Conservation (phyloP, 2,329 filamentous ascomycete genomes). For the Trichoderma breve region DNA sequence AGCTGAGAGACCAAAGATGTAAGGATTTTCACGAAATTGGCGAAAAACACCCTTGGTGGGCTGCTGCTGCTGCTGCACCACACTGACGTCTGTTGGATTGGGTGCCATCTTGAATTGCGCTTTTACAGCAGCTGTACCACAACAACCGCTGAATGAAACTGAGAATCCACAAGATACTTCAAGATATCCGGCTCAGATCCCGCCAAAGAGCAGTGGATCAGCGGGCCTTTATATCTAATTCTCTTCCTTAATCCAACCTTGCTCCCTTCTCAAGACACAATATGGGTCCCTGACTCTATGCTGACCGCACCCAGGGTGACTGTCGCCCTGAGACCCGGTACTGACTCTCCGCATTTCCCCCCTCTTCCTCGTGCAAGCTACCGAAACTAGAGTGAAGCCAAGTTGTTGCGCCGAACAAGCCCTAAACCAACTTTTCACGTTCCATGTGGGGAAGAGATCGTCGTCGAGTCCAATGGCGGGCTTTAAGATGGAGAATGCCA, state of each 20-base stretch:
- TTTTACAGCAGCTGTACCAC: background rate
- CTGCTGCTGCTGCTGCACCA: conserved; percentile 19
- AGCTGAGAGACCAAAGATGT: conserved; percentile 43
- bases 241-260: background rate
- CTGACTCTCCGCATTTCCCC: conserved; percentile 11
- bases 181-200: background rate
- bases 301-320: conserved; percentile 12
- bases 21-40: conserved; percentile 40
- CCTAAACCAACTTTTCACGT: conserved; percentile 1
- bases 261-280: background rate
- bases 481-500: conserved; percentile 2
- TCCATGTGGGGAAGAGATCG: conserved; percentile 11
- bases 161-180: background rate
- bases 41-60: conserved; percentile 29
- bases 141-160: background rate
- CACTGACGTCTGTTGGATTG: background rate
- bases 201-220: background rate
- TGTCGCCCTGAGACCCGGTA: conserved; percentile 7
- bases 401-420: background rate
- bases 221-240: conserved; percentile 3
- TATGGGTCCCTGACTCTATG: background rate
- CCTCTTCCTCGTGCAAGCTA: background rate
- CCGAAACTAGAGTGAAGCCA: conserved; percentile 1
- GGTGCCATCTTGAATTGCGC: background rate
- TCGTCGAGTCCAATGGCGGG: conserved; percentile 1